Conservation (phyloP, 345 rosid genomes). For the Adansonia digitata region DNA sequence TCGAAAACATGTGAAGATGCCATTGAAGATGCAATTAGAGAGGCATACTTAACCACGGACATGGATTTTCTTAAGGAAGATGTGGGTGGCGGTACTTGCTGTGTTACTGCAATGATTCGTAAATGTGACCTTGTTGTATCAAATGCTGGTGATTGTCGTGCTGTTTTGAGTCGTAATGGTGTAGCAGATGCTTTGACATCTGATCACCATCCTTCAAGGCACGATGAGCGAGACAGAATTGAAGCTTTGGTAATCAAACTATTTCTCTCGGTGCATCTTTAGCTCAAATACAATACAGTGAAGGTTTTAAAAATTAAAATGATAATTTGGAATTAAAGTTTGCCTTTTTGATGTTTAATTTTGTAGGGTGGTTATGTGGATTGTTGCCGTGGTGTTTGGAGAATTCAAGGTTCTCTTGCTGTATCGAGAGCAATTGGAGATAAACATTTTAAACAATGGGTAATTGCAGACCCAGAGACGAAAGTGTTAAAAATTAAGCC, state of each 20-base stretch:
- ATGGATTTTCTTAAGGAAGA: slow-evolving; percentile 51
- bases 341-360: slow-evolving; percentile 1
- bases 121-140: slow-evolving; percentile 57
- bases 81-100: slow-evolving; percentile 66
- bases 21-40: slow-evolving; percentile 42
- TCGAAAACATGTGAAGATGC: slow-evolving; percentile 27
- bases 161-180: slow-evolving; percentile 65
- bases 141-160: slow-evolving; percentile 83
- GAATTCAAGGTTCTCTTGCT: slow-evolving; percentile 83
- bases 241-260: slow-evolving; percentile 47
- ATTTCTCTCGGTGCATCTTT: background rate
- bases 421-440: slow-evolving; percentile 91
- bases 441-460: slow-evolving; percentile 66
- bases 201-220: slow-evolving; percentile 68
- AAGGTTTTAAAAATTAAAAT: no score
- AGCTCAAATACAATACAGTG: background rate
- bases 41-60: slow-evolving; percentile 63
- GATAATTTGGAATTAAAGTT: background rate
- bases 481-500: slow-evolving; percentile 42
- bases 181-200: slow-evolving; percentile 72
- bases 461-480: slow-evolving; percentile 87
- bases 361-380: slow-evolving; percentile 85
- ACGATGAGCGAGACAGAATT: slow-evolving; percentile 58
- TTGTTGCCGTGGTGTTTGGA: slow-evolving; percentile 66
- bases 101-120: slow-evolving; percentile 64